Base-by-base conservation (phyloP, 305 asterid species). In the Rubia peregrina region DNA sequence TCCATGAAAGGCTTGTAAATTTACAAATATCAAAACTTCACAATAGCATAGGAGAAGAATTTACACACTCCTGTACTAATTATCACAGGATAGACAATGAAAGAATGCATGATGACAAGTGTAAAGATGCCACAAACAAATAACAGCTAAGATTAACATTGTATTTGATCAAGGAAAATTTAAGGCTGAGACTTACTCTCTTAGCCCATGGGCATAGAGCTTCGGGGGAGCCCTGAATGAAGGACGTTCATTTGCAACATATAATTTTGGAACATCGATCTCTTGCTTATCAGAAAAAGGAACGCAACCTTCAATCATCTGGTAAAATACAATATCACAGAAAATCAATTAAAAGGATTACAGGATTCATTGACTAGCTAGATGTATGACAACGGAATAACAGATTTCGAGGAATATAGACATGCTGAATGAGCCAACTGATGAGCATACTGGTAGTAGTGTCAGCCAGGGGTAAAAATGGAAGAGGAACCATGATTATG, bases 221-320 rank as follows among this genome's bases (percentile, higher is more conserved):
- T 81, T 90, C 67, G 65, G 53, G 66, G 92, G 83, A 80, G 97
- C 94, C 65, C 75, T 79, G 75, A 89, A 90, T 48, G 92, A 89
- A 65, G 97, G 97, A 49, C 96, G 92, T 78, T 88, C 92, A 60
- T 87, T 86, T 67, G 88, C 85, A 73, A 83, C 85, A 74, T 87
- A 89, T 26, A 88, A 84, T 86, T 89, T 85, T 64, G 96, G 88
- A 70, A 85, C 96, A 61, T 87, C 96, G 17, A 61, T 68, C 72
- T 90, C 92, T 73, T 83, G 80, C 83, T 77, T 85, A 41, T 57
- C 74, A 60, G 86, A 74, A 79, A 85, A 86, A 69, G 97, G 94
- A 46, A 87, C 89, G 73, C 81, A 75, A 66, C 97, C 95, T 85
- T 90, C 97, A 70, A 88, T 86, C 96, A 90, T 90, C 96, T 90